These are phyloP conservation scores for Corchorus capsularis DNA, from an alignment of 345 rosid species.

Conservation along the genomic window DNA sequence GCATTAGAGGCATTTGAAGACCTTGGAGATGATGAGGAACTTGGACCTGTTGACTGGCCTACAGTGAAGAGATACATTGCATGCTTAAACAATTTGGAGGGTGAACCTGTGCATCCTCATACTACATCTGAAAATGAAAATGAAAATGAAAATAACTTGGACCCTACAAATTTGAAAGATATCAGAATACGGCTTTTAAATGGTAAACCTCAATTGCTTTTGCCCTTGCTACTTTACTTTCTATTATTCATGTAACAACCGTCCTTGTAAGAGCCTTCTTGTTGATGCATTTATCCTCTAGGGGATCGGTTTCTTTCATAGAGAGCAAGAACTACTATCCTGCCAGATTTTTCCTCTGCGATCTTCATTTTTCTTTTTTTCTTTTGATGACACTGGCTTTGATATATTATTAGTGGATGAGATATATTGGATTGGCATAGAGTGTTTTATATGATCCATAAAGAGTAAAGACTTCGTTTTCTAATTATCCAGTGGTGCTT, in stretches of 20 bases:
- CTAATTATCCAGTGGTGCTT: background rate
- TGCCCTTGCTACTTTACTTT: background rate
- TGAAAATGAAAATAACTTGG: conserved; percentile 49
- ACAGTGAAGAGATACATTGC: conserved; percentile 71
- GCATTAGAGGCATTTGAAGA: conserved; percentile 83
- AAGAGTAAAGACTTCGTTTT: background rate
- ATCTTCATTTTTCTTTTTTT: background rate
- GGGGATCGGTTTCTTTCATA: background rate
- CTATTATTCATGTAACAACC: background rate
- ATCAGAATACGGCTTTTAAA: conserved; percentile 85
- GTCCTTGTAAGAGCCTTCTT: background rate
- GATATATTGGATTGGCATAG: background rate
- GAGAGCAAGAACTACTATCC: background rate
- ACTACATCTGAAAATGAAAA: conserved; percentile 40
- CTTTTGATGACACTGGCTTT: background rate
- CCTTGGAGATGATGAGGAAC: conserved; percentile 95
- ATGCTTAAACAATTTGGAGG: conserved; percentile 69
- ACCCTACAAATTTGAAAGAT: conserved; percentile 68
- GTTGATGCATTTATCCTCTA: conserved; percentile 6
- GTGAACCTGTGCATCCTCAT: conserved; percentile 62
- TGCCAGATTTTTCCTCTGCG: background rate
- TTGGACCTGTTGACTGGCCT: conserved; percentile 97
- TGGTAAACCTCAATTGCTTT: conserved; percentile 46
- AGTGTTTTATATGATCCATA: background rate
- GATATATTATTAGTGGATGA: background rate